Percentiles rank a stretch among this genome's conserved stretches.
Conservation (phyloP, 129 eudicot genomes). For the Saussurea involucrata region DNA sequence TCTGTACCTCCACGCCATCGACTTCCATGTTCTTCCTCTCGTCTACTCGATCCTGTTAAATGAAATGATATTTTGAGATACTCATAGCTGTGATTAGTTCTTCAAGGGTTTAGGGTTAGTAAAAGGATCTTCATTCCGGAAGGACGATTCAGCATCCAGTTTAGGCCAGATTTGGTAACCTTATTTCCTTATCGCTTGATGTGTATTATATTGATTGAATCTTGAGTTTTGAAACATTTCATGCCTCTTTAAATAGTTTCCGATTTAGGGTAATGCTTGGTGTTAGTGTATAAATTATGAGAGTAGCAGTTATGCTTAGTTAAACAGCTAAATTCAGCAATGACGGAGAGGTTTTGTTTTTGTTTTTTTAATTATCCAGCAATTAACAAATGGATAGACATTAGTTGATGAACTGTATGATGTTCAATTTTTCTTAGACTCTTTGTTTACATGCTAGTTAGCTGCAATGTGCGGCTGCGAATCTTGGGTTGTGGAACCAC, state of each 20-base stretch:
- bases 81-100: not conserved
- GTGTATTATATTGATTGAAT: not conserved
- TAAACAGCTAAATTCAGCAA: slow-evolving; percentile 11
- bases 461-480: not conserved
- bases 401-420: not conserved
- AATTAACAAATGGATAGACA: not conserved
- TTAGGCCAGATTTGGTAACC: slow-evolving; percentile 8
- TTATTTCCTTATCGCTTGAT: not conserved
- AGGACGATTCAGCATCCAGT: slow-evolving; percentile 1
- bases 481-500: not conserved
- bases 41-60: not conserved
- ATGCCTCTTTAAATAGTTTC: slow-evolving; percentile 4
- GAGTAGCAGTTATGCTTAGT: slow-evolving; percentile 4
- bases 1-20: not conserved
- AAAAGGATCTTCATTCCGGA: not conserved
- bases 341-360: not conserved
- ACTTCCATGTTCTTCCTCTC: not conserved
- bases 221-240: not conserved
- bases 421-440: not conserved
- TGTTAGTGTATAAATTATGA: not conserved
- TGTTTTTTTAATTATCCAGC: not conserved
- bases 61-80: not conserved
- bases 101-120: slow-evolving; percentile 11
- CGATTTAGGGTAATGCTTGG: slow-evolving; percentile 8
- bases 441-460: not conserved